Percentiles rank a stretch among this genome's conserved stretches.
phyloP scores from a whole-genome alignment of 2,329 filamentous ascomycete genomes.

The Aureobasidium sp. region DNA sequence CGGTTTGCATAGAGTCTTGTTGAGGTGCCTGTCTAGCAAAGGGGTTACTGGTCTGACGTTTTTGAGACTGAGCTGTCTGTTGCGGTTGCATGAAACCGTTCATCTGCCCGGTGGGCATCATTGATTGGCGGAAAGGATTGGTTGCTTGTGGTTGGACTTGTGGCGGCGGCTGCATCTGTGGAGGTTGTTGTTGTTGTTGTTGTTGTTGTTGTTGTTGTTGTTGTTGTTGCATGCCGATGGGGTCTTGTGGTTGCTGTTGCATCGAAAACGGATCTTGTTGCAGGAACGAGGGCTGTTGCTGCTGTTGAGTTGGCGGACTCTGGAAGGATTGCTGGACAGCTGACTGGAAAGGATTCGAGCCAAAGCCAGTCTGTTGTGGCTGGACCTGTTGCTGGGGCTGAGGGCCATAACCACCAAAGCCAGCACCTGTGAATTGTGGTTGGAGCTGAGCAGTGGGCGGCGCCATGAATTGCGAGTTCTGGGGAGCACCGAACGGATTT shows the following conservation, averaged over 20 bases:
- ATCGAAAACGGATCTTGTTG: not conserved
- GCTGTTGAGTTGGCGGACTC: conserved; percentile 10
- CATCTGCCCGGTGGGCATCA: conserved; percentile 47
- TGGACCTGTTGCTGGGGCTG: conserved; percentile 46
- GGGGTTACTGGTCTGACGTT: conserved; percentile 34
- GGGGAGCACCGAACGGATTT: conserved; percentile 33
- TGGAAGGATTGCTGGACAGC: conserved; percentile 1
- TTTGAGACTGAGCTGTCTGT: conserved; percentile 18
- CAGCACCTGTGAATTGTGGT: conserved; percentile 59
- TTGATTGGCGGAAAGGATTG: conserved; percentile 91
- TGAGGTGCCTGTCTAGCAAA: conserved; percentile 54
- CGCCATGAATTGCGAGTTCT: conserved; percentile 26
- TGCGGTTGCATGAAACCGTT: conserved; percentile 14
- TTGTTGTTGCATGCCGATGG: conserved; percentile 28
- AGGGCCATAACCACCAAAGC: conserved; percentile 72
- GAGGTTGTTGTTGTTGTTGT: conserved; percentile 43
- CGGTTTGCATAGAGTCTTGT: conserved; percentile 22
- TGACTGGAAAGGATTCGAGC: conserved; percentile 21
- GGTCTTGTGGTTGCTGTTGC: conserved; percentile 26
- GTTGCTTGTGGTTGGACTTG: conserved; percentile 53
- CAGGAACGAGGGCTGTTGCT: conserved; percentile 17
- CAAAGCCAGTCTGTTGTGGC: conserved; percentile 31
- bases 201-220: conserved; percentile 40
- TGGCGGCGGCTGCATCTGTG: conserved; percentile 33
- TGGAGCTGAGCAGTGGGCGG: conserved; percentile 43